Conservation (phyloP, 78 protist genomes). For the Planoprotostelium fungivorum region DNA sequence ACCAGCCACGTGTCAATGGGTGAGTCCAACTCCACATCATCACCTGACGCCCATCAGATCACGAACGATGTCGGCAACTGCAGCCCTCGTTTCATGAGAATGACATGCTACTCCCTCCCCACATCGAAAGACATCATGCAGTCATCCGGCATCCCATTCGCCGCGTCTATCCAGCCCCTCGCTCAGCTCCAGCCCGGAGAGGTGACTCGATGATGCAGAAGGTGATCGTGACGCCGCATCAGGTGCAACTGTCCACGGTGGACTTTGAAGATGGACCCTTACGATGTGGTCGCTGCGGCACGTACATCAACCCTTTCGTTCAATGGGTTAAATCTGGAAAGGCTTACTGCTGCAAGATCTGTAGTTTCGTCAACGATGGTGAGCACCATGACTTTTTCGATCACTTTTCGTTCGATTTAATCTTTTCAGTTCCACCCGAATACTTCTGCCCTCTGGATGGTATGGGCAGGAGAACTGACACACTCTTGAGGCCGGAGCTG, state of each 20-base stretch:
- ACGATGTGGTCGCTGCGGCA: not conserved
- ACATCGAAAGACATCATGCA: not conserved
- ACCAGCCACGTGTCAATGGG: not conserved
- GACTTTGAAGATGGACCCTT: not conserved
- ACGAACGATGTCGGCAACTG: not conserved
- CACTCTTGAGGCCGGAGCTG: not conserved
- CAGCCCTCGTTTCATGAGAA: not conserved
- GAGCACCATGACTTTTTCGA: not conserved
- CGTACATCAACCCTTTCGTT: not conserved
- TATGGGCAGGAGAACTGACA: not conserved
- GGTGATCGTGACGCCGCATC: not conserved
- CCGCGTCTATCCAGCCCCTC: not conserved
- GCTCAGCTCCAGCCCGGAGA: not conserved
- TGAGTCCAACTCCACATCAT: no score
- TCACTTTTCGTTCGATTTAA: no score
- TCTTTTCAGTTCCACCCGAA: not conserved
- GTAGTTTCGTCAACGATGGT: not conserved
- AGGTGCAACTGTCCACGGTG: not conserved
- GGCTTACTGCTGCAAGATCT: conserved; percentile 1
- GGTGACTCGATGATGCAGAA: not conserved
- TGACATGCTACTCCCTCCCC: not conserved
- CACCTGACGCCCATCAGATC: no score
- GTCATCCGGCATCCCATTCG: not conserved
- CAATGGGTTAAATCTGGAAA: not conserved
- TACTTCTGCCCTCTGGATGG: not conserved